These are phyloP conservation scores for Alternaria incomplexa DNA, from an alignment of 2,329 filamentous ascomycete species.

Conservation along the genomic window DNA sequence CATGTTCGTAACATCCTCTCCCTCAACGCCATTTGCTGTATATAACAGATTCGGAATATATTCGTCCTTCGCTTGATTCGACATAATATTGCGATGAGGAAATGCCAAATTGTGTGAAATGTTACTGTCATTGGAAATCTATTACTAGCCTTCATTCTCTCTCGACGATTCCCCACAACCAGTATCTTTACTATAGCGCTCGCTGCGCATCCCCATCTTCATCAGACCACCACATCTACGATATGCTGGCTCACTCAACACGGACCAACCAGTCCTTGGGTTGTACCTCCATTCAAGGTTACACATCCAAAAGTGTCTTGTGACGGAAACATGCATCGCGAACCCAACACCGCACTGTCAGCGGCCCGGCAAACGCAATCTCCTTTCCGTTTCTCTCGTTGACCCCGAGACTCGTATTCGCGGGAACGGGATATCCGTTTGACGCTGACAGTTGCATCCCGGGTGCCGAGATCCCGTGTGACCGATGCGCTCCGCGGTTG, in stretches of 20 bases:
- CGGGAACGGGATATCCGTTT: not conserved
- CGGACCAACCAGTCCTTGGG: not conserved
- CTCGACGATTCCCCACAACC: not conserved
- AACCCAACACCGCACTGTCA: not conserved
- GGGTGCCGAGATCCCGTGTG: not conserved
- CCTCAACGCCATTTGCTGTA: not conserved
- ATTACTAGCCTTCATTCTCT: not conserved
- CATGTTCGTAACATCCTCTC: too few species aligned
- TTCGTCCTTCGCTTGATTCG: not conserved
- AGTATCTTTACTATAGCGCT: accelerated
- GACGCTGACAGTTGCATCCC: not conserved
- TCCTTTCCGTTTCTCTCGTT: not conserved
- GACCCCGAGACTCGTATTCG: not conserved
- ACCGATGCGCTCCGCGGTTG: not conserved
- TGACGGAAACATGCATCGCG: not conserved
- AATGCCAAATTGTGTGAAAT: not conserved
- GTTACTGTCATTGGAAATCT: not conserved
- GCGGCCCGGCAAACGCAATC: not conserved
- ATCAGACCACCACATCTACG: not conserved
- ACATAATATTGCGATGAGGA: not conserved
- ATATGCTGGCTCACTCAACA: not conserved
- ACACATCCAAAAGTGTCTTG: not conserved
- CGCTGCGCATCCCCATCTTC: not conserved
- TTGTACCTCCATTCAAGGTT: not conserved
- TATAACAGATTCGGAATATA: accelerated